phyloP scores from a whole-genome alignment of 192 early-diverging fungal species.

The Gaertneriomyces sp. region DNA sequence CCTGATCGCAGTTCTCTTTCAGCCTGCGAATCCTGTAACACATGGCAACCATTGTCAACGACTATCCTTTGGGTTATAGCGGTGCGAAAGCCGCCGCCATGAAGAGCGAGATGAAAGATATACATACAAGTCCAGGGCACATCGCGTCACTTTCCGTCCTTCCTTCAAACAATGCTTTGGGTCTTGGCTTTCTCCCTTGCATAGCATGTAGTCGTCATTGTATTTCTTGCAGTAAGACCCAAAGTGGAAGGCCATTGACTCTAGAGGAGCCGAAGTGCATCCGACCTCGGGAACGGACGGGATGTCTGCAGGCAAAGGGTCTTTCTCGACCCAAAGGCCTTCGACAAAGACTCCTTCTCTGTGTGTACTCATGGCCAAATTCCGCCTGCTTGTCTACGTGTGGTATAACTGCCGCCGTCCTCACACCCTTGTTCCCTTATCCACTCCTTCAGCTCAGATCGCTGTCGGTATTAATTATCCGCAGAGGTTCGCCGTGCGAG shows the following conservation, averaged over 20 bases:
- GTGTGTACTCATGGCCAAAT: slow-evolving; percentile 23
- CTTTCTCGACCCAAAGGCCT: slow-evolving; percentile 78
- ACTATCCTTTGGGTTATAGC: background rate
- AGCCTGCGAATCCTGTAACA: slow-evolving; percentile 72
- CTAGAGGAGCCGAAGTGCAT: slow-evolving; percentile 84
- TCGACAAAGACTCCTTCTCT: slow-evolving; percentile 44
- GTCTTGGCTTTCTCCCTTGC: slow-evolving; percentile 87
- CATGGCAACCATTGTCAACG: slow-evolving; percentile 9
- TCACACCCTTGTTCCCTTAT: too few relatives aligned
- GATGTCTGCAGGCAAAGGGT: slow-evolving; percentile 66
- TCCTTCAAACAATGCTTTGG: slow-evolving; percentile 90
- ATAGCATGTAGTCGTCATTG: slow-evolving; percentile 95
- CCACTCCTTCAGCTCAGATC: too few relatives aligned
- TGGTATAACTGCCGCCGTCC: too few relatives aligned
- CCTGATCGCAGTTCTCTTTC: slow-evolving; percentile 79
- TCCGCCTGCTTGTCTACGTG: too few relatives aligned
- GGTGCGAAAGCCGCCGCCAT: too few relatives aligned
- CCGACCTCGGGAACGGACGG: slow-evolving; percentile 83
- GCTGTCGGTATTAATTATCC: too few relatives aligned
- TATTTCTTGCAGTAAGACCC: slow-evolving; percentile 85
- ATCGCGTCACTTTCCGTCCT: slow-evolving; percentile 93
- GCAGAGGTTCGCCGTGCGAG: too few relatives aligned
- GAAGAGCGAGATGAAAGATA: background rate
- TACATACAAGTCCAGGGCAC: slow-evolving; percentile 68
- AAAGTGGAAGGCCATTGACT: slow-evolving; percentile 87